Evolutionary conservation across 495 filamentous ascomycete genomes (phyloP), one percentile per base, ranked within the genome.

Genomic region (Penicillium coprophilum): DNA sequence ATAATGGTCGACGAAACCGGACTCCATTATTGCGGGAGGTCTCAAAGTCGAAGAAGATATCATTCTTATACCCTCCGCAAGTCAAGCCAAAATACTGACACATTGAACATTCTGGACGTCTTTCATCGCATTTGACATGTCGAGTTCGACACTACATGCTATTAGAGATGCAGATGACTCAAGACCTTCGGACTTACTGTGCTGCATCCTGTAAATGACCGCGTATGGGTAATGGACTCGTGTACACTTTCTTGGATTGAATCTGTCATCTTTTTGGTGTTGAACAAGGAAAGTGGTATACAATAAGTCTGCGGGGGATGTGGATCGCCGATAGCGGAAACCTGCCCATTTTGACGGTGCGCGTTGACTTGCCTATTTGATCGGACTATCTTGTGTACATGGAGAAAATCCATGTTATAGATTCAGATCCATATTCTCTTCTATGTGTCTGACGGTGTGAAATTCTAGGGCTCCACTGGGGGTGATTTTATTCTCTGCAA

Each of bases 61-160:
- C 58, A 3, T 66, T 70, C 38, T 64, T 61, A 31, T 70, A 70
- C 10, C 59, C 56, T 19, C 54, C 57, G 28, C 62, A 67, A 3
- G 44, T 9, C 2, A 65, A 20, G 0, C 58, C 55, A 7, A 56
- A 52, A 17, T 56, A 55, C 34, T 32, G 30, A 40, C 67, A 70
- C 57, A 66, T 60, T 19, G 53, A 52, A 51, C 64, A 70, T 28
- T 59, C 57, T n/a, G 60, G 67, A 4, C 60, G 67, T 12, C 53
- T 45, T 41, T 68, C 65, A 31, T 70, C 68, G 45, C 63, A 71
- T 56, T 68, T 68, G 6, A 59, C 53, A 58, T 68, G 65, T 2
- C 63, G 63, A 23, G 31, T 60, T 34, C 68, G 63, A 54, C 63
- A 71, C 62, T 44, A 44, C 61, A 15, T 44, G 32, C 6, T 11